phyloP scores from a whole-genome alignment of 106 monocot genomes.

The Dioscorea dumetorum region DNA sequence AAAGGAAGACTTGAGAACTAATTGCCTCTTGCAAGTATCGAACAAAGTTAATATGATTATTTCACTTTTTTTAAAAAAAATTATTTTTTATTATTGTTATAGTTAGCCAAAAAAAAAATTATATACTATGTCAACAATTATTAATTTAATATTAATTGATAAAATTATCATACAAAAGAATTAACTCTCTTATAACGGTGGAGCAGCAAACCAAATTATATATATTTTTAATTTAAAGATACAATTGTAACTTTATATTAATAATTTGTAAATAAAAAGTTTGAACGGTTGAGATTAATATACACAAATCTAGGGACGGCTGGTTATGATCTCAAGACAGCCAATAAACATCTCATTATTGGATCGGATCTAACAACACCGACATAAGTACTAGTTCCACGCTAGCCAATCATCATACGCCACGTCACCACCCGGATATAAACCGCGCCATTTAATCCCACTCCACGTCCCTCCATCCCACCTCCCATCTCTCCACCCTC shows the following conservation, averaged over 20 bases:
- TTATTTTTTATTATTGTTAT: too few species aligned
- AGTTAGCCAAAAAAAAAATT: neutral
- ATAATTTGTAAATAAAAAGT: too few species aligned
- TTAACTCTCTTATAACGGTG: too few species aligned
- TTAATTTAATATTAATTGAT: neutral
- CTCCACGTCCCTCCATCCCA: neutral
- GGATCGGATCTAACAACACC: neutral
- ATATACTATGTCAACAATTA: neutral
- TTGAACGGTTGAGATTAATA: neutral
- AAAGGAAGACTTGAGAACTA: too few species aligned
- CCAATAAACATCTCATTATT: neutral
- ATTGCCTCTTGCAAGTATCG: too few species aligned
- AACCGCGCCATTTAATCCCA: slow-evolving; percentile 1
- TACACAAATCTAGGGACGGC: neutral
- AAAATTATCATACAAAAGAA: neutral
- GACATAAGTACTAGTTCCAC: slow-evolving; percentile 1
- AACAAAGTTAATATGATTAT: too few species aligned
- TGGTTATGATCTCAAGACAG: neutral
- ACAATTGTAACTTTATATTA: too few species aligned
- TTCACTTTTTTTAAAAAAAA: too few species aligned
- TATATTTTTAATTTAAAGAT: too few species aligned
- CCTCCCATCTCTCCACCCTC: neutral
- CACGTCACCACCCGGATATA: slow-evolving; percentile 2
- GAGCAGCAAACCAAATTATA: too few species aligned
- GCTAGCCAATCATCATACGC: neutral